Evolutionary conservation across 2,329 filamentous ascomycete species (phyloP).

Genomic region (Colletotrichum phormii): DNA sequence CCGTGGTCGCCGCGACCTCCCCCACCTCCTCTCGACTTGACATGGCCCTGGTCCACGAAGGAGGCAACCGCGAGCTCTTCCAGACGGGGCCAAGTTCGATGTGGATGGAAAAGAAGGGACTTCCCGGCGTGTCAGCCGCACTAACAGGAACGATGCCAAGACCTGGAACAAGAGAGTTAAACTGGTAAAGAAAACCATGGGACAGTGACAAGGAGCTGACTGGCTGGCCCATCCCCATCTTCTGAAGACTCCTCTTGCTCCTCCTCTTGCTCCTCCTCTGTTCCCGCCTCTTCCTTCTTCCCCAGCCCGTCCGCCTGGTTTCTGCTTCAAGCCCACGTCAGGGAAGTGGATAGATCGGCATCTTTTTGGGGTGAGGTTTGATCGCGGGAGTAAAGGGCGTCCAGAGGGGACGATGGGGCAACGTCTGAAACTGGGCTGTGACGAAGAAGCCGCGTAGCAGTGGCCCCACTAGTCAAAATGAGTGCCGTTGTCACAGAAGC

Average conservation of each 20-base stretch:
- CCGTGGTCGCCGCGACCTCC: constrained; percentile 14
- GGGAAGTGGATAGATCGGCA: constrained; percentile 12
- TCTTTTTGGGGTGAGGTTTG: constrained; percentile 11
- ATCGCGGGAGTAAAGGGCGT: constrained; percentile 7
- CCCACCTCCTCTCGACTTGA: neutral
- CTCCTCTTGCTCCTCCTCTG: neutral
- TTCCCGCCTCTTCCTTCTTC: neutral
- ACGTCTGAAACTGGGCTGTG: constrained; percentile 35
- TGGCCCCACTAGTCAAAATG: constrained; percentile 27
- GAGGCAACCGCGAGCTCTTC: neutral
- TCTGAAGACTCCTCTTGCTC: neutral
- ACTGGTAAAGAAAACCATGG: neutral
- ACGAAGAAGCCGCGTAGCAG: constrained; percentile 31
- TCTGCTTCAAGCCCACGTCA: constrained; percentile 1
- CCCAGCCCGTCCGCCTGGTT: neutral
- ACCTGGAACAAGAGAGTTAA: neutral
- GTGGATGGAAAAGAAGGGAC: constrained; percentile 8
- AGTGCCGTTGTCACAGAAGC: constrained; percentile 17
- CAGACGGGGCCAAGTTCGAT: constrained; percentile 15
- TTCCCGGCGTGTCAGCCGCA: constrained; percentile 24
- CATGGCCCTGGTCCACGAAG: neutral
- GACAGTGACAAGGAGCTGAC: constrained; percentile 4
- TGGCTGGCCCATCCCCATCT: neutral
- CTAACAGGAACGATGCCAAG: constrained; percentile 25
- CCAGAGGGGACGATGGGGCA: constrained; percentile 4